Evolutionary conservation across 1,284 basidiomycete species (phyloP).

Genomic region (Trichosporon asahii): DNA sequence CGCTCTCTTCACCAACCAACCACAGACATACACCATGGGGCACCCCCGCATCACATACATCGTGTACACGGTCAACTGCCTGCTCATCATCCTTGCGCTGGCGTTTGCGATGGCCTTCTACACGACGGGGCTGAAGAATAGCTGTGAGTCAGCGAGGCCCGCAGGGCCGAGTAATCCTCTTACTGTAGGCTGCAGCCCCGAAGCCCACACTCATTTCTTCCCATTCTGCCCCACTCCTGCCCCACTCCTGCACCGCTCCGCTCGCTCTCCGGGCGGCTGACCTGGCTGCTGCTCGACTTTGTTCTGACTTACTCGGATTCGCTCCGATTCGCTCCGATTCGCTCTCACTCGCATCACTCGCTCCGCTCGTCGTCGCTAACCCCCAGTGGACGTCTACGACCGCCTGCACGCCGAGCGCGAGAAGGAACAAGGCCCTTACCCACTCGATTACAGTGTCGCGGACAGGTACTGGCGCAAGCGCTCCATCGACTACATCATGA

Average conservation of each 20-base stretch:
- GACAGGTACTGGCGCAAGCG: background rate
- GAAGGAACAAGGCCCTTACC: background rate
- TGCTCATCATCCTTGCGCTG: background rate
- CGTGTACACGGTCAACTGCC: background rate
- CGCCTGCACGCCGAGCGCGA: background rate
- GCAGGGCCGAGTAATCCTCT: too few species aligned
- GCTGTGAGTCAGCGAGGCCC: background rate
- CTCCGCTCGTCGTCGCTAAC: too few species aligned
- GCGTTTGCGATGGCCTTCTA: conserved; percentile 2
- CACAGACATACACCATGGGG: background rate
- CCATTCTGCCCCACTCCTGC: too few species aligned
- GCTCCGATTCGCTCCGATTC: too few species aligned
- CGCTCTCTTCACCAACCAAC: background rate
- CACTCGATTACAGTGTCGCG: background rate
- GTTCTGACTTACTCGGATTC: too few species aligned
- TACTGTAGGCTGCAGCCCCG: too few species aligned
- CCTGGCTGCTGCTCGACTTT: too few species aligned
- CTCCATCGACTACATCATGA: background rate
- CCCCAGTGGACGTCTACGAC: background rate
- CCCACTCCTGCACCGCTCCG: too few species aligned
- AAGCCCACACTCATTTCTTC: too few species aligned
- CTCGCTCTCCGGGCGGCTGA: too few species aligned
- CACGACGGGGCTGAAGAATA: background rate
- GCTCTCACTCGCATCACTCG: too few species aligned
- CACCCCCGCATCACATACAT: conserved; percentile 2